Base-by-base conservation (phyloP, 1,139 yeast genomes). In the Hemisphaericaspora xylanilytica region DNA sequence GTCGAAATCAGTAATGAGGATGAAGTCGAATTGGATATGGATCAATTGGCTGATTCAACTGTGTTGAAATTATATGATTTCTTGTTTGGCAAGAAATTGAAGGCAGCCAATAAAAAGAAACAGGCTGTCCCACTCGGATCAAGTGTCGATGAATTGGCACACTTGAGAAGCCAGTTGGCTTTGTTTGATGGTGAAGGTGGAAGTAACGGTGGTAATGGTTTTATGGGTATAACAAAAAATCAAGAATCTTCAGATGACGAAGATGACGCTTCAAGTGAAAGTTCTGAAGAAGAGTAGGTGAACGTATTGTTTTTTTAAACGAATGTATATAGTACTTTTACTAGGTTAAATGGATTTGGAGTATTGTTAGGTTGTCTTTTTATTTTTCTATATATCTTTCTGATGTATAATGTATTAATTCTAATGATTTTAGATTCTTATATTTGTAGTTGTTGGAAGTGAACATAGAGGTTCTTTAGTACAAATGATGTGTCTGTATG, bases 21-120 rank as follows among this genome's bases (percentile, higher is more conserved):
- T 58, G 76, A 71, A 51, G 94, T 92, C 44, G 98, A 94, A 68
- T 74, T 92, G 46, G 98, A 94, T 62, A 85, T 94, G 82, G 97
- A 92, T 61, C 87, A 85, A 62, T 75, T 92, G 52, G 96, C 88
- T 53, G 92, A 88, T 50, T 71, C 79, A 38, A 90, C 97, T 1
- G 78, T 92, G 36, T 67, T 87, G 58, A 86, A 87, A 55, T 70
- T 92, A 49, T 90, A 90, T 70, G 84, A 86, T 61, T 85, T 75
- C 59, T 81, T 85, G 44, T 85, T 84, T 50, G 80, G 80, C 45
- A 75, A 76, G 49, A 75, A 75, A 55, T 71, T 65, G 30, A 62
- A 56, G 32, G 56, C 59, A 35, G 45, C 47, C 26, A 56, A 56
- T 42, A 73, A 71, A 58, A 78, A 76, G 61, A 78, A 75, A 59